phyloP scores from a whole-genome alignment of 129 eudicot species.

The Kitagawia praeruptora region DNA sequence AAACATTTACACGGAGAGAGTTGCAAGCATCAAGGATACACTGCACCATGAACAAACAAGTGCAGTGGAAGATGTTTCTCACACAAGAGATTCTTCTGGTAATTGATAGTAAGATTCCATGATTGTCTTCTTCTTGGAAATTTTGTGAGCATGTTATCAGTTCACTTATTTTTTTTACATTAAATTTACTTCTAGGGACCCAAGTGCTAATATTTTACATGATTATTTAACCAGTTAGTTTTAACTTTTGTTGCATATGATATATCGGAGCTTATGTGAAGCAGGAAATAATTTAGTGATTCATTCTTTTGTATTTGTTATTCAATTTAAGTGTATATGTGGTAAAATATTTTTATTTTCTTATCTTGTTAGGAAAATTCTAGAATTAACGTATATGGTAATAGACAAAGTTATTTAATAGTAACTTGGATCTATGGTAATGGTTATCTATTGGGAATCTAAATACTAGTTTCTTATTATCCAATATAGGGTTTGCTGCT shows the following conservation, averaged over 20 bases:
- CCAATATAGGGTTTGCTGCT: neutral
- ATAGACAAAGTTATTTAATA: too few species aligned
- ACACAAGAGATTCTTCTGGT: slow-evolving; percentile 33
- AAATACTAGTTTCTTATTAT: neutral
- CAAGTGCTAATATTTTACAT: neutral
- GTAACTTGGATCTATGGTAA: neutral
- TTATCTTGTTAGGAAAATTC: neutral
- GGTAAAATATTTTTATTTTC: neutral
- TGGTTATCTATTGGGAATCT: neutral
- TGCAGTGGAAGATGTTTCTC: slow-evolving; percentile 29
- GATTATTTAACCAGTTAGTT: neutral
- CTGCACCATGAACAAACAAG: slow-evolving; percentile 24
- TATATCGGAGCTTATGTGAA: neutral
- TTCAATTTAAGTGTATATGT: neutral
- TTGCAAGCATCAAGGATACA: slow-evolving; percentile 24
- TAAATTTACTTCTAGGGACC: neutral
- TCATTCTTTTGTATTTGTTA: neutral
- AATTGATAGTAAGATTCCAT: neutral
- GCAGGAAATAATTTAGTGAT: neutral
- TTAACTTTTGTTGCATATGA: neutral
- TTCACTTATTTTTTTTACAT: neutral
- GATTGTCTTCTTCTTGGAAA: neutral
- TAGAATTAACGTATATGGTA: neutral
- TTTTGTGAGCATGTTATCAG: neutral
- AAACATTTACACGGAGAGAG: slow-evolving; percentile 17